These are phyloP conservation scores for Aspergillus pseudoterreus DNA, from an alignment of 2,329 filamentous ascomycete species.

Conservation along the genomic window DNA sequence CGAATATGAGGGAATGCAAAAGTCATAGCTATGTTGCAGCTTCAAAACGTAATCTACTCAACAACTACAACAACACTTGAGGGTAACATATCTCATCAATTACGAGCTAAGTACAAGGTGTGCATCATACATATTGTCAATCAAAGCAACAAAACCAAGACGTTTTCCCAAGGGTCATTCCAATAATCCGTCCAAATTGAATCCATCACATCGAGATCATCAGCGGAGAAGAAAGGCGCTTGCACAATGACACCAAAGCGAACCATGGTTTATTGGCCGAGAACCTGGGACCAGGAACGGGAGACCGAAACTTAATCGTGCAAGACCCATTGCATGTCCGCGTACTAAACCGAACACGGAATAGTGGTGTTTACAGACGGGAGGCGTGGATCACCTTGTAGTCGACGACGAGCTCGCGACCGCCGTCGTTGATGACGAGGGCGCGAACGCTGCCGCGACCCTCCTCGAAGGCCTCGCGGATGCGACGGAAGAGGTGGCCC, in stretches of 20 bases:
- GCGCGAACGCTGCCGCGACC: conserved; percentile 92
- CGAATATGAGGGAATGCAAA: no score
- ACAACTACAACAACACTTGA: background rate
- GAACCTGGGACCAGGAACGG: background rate
- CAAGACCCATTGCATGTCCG: background rate
- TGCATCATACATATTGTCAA: background rate
- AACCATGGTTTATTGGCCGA: background rate
- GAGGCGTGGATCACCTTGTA: conserved; percentile 94
- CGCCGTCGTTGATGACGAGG: conserved; percentile 90
- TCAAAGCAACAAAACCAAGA: background rate
- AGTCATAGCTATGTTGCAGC: no score
- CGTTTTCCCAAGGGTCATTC: conserved; percentile 1
- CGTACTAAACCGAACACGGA: conserved; percentile 10
- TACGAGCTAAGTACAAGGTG: conserved; percentile 1
- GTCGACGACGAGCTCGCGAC: conserved; percentile 93
- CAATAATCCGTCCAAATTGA: background rate
- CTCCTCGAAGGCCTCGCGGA: conserved; percentile 79
- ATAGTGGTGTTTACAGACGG: conserved; percentile 50
- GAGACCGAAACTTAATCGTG: conserved; percentile 1
- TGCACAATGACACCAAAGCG: conserved; percentile 4
- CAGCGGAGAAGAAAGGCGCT: background rate
- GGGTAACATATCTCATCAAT: background rate
- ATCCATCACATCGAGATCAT: conserved; percentile 2
- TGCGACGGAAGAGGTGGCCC: conserved; percentile 78
- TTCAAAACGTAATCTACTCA: background rate